phyloP scores from a whole-genome alignment of 2,329 filamentous ascomycete species.

The Colletotrichum salicis region DNA sequence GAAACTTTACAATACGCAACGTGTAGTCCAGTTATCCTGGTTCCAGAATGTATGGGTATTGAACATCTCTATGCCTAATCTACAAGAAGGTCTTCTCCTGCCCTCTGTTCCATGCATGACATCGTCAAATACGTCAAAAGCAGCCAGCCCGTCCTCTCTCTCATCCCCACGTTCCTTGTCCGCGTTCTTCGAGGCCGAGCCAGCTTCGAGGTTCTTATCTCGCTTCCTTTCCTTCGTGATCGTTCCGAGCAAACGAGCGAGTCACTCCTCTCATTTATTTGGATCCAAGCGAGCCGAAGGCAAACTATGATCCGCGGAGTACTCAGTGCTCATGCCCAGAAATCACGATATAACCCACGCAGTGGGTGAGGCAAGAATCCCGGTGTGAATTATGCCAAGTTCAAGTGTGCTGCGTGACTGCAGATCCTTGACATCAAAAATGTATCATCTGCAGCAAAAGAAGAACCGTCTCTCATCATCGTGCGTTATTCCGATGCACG shows the following conservation, averaged over 20 bases:
- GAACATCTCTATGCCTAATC: constrained; percentile 31
- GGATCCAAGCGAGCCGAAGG: not conserved
- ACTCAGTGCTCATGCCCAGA: constrained; percentile 4
- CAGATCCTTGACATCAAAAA: not conserved
- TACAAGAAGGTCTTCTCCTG: constrained; percentile 25
- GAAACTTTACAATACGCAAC: not conserved
- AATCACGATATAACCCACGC: not conserved
- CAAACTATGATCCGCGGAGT: not conserved
- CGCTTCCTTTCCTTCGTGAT: not conserved
- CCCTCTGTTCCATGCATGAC: constrained; percentile 24
- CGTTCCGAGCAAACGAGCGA: constrained; percentile 14
- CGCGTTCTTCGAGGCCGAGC: not conserved
- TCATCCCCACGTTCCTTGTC: not conserved
- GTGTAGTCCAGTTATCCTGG: not conserved
- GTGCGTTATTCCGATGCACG: not conserved
- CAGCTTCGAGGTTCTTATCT: not conserved
- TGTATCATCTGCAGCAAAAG: not conserved
- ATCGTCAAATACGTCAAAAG: constrained; percentile 26
- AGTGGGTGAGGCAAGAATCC: not conserved
- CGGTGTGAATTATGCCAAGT: not conserved
- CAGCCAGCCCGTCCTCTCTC: not conserved
- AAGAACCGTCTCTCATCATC: constrained; percentile 17
- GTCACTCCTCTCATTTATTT: not conserved
- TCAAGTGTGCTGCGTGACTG: not conserved
- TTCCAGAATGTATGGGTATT: constrained; percentile 34